Evolutionary conservation across 306 rosid species (phyloP).

Genomic region (Hippophae rhamnoides): DNA sequence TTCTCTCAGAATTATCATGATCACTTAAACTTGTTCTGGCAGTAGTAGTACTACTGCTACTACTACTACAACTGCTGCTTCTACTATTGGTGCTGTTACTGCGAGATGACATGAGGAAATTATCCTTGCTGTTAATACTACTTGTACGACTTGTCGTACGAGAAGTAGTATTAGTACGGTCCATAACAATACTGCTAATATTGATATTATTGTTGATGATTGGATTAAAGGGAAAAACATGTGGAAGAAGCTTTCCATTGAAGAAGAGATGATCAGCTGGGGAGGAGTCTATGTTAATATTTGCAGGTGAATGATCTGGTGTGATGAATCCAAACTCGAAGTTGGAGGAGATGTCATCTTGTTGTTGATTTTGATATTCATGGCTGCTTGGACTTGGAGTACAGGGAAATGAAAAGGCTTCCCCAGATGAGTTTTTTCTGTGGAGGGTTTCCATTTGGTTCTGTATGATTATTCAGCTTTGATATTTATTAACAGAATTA

Average conservation of each 20-base stretch:
- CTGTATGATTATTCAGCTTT: not conserved
- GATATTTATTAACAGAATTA: not conserved
- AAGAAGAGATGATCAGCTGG: slow-evolving; percentile 82
- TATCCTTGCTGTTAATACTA: slow-evolving; percentile 54
- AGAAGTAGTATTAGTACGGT: slow-evolving; percentile 12
- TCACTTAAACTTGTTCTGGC: slow-evolving; percentile 73
- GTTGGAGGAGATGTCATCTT: slow-evolving; percentile 31
- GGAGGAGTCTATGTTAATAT: slow-evolving; percentile 47
- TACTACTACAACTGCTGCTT: slow-evolving; percentile 60
- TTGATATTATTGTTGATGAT: not conserved
- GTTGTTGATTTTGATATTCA: not conserved
- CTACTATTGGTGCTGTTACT: slow-evolving; percentile 74
- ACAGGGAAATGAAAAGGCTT: slow-evolving; percentile 66
- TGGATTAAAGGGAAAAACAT: slow-evolving; percentile 50
- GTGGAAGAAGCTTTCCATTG: slow-evolving; percentile 80
- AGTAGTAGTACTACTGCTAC: too few relatives aligned
- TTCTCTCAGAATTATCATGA: slow-evolving; percentile 29
- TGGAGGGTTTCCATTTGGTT: not conserved
- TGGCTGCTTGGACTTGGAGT: slow-evolving; percentile 28
- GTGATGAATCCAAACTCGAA: slow-evolving; percentile 66
- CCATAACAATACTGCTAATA: not conserved
- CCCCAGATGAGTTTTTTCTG: slow-evolving; percentile 31
- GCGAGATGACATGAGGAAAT: slow-evolving; percentile 49
- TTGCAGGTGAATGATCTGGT: slow-evolving; percentile 48
- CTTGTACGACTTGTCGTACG: slow-evolving; percentile 33